Base-by-base conservation (phyloP, 768 basidiomycete species). In the Cystobasidium tubakii region DNA sequence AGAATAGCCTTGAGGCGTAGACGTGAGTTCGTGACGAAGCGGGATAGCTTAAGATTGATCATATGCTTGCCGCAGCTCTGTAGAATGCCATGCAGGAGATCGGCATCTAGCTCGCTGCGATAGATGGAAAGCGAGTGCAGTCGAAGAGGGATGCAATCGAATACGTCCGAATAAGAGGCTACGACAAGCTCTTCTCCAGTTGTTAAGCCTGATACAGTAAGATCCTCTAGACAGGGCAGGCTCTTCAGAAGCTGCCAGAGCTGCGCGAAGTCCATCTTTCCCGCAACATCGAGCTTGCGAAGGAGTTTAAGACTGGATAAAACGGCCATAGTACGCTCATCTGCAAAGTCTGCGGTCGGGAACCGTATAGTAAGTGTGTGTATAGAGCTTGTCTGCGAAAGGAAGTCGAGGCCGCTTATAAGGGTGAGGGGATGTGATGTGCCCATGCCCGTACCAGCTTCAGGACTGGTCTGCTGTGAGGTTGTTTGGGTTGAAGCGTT, bases 281-380 rank as follows among this genome's bases (percentile, higher is more conserved):
- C 33, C 10, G 31, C 33, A 23, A 71, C 10, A 21, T 62, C 55
- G 12, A 71, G 53, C 54, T 71, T 71, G 21, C 69, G 69, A 23
- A 71, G 29, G 2, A 34, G 54, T 36, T 4, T 6, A 4, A 71
- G 69, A 34, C 31, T 31, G 34, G 21, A 36, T 21, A 71, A 25
- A 19, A 42, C 21, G 3, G 25, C 7, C 53, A 71, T 44, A 23
- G 25, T 27, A 21, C 23, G 36, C 19, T 9, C 29, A 7, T n/a
- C 29, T 27, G 53, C 9, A 7, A 43, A 7, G 7, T 29, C 29
- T 19, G n/a, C 4, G 7, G 39, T 53, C 7, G 66, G 66, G 13
- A 67, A 29, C 1, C 25, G 39, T 1, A 67, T 42, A 7, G 44
- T 53, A 10, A 67, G 46, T n/a, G 29, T 43, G 12, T 67, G 44